Percentiles rank a stretch among this genome's conserved stretches.
These are phyloP conservation scores for Diddensiella transvaalensis DNA, from an alignment of 805 yeast genomes.

Conservation along the genomic window DNA sequence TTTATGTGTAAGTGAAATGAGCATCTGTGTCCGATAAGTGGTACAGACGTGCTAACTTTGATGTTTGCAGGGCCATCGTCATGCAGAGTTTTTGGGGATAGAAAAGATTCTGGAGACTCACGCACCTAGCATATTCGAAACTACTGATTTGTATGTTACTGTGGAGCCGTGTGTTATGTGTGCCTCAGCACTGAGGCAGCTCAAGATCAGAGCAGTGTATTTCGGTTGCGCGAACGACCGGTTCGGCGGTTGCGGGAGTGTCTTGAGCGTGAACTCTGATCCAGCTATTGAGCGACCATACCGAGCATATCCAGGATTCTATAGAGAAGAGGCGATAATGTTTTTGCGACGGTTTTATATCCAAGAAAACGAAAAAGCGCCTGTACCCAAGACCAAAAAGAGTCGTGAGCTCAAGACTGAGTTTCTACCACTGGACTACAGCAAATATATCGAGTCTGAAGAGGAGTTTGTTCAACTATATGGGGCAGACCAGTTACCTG, in stretches of 20 bases:
- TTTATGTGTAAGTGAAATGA: slow-evolving; percentile 42
- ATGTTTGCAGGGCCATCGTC: slow-evolving; percentile 63
- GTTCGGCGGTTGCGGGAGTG: slow-evolving; percentile 96
- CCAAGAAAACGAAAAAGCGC: slow-evolving; percentile 81
- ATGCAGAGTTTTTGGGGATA: slow-evolving; percentile 88
- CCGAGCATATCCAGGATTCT: slow-evolving; percentile 68
- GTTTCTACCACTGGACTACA: slow-evolving; percentile 54
- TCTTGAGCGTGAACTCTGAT: slow-evolving; percentile 56
- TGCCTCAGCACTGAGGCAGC: slow-evolving; percentile 82
- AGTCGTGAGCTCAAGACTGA: slow-evolving; percentile 47
- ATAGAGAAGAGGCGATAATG: slow-evolving; percentile 77
- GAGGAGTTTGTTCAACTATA: slow-evolving; percentile 50
- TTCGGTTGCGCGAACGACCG: slow-evolving; percentile 95
- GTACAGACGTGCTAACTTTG: background rate
- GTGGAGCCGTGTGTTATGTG: slow-evolving; percentile 99
- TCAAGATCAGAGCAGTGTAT: slow-evolving; percentile 66
- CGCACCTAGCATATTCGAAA: slow-evolving; percentile 39
- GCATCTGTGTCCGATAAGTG: no score
- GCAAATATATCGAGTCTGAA: slow-evolving; percentile 43
- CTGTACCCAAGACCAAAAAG: slow-evolving; percentile 71
- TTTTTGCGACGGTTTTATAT: slow-evolving; percentile 79
- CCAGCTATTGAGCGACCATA: slow-evolving; percentile 39
- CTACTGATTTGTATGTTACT: slow-evolving; percentile 78
- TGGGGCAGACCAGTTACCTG: slow-evolving; percentile 38
- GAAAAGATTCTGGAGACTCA: slow-evolving; percentile 44